phyloP scores from a whole-genome alignment of 495 filamentous ascomycete species.

The Talaromyces stipitatus region DNA sequence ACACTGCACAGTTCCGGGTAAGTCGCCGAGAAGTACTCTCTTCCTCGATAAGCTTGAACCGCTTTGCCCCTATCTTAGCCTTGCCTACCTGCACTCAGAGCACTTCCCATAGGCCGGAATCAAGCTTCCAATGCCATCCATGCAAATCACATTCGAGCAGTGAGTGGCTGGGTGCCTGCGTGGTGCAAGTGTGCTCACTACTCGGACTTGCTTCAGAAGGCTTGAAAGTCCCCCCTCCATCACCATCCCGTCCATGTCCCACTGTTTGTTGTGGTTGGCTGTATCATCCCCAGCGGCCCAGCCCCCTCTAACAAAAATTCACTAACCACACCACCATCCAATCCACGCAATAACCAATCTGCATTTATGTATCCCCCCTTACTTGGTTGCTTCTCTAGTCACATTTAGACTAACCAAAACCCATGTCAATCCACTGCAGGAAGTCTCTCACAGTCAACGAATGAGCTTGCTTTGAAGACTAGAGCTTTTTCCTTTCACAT shows the following conservation, averaged over 20 bases:
- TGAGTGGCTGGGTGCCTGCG: neutral
- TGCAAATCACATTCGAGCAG: neutral
- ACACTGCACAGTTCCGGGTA: neutral
- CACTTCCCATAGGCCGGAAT: neutral
- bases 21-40: neutral
- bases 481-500: neutral
- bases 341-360: neutral
- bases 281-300: slow-evolving; percentile 3
- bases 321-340: neutral
- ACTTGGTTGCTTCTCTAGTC: slow-evolving; percentile 1
- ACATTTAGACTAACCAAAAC: neutral
- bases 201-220: neutral
- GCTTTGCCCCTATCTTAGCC: neutral
- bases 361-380: neutral
- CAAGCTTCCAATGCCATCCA: neutral
- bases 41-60: neutral
- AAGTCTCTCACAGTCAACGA: neutral
- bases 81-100: neutral
- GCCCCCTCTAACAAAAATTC: neutral
- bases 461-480: neutral
- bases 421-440: slow-evolving; percentile 1
- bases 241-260: slow-evolving; percentile 1
- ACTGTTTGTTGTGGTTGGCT: slow-evolving; percentile 6
- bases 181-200: neutral
- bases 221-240: slow-evolving; percentile 1